Evolutionary conservation across 257 asterid genomes (phyloP), one percentile per base, ranked within the genome.

Genomic region (Solanum lycopersicoides): DNA sequence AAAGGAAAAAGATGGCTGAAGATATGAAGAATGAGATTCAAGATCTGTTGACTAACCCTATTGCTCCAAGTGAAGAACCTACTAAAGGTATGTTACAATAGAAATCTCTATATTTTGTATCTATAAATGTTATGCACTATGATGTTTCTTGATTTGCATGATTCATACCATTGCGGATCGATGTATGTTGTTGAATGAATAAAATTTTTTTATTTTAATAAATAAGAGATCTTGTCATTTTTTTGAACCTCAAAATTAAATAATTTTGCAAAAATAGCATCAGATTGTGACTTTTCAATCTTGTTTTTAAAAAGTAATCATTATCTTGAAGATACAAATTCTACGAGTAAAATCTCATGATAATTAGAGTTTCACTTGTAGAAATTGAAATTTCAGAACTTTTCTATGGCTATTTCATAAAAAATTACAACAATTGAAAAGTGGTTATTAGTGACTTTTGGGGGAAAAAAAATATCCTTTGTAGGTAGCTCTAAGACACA

Each of bases 381-480:
- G 42, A 32, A 71, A 21, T 71, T 32, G 76, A 32, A 32, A 32
- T 35, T 32, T 20, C 13, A 32, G 1, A 7, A 71, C 42, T 32
- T 60, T 21, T 21, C 9, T 60, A 1, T 71, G 42, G 13, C 14
- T 71, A 32, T 71, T 0, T 71, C 3, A 3, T 18, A 66, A 69
- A 71, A 66, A 69, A 71, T 16, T 32, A 71, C 42, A 32, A 9
- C 4, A 71, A 2, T 8, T 32, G 13, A 34, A 71, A 71, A 71
- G 3, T 32, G 3, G 13, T 71, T 71, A 71, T 34, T 32, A 32
- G 7, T 32, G 7, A 32, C 0, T 71, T 32, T 71, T 71, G 4
- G 41, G 1, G 3, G 0, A 8, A 32, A 30, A 6, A 30, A 30
- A 3, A 34, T 0, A 34, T 0, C 20, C 44, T 1, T 16, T 4